phyloP scores from a whole-genome alignment of 306 rosid genomes.

The Casuarina equisetifolia region DNA sequence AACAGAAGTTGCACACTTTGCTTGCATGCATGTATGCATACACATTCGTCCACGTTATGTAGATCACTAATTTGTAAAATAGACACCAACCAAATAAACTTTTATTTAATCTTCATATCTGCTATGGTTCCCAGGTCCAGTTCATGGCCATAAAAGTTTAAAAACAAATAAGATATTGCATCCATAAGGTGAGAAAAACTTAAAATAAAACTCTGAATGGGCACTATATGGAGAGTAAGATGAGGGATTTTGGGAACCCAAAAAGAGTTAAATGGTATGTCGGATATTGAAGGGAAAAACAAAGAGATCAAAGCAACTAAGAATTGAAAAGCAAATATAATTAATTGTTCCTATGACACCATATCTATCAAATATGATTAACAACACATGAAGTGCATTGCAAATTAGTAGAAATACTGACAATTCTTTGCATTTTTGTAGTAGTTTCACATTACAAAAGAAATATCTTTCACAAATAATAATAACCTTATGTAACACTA shows the following conservation, averaged over 20 bases:
- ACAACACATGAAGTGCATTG: neutral
- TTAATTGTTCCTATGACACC: neutral
- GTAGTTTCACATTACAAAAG: slow-evolving; percentile 15
- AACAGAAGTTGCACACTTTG: neutral
- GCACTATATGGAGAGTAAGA: neutral
- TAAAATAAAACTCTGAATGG: no score
- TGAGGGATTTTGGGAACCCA: neutral
- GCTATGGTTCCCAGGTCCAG: neutral
- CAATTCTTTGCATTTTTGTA: neutral
- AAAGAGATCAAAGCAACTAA: neutral
- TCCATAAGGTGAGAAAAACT: no score
- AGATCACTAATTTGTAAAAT: neutral
- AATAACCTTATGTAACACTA: neutral
- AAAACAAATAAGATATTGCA: no score
- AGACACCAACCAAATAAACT: no score
- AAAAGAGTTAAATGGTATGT: neutral
- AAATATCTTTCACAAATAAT: neutral
- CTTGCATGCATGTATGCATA: neutral
- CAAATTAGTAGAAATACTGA: neutral
- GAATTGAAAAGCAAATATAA: neutral
- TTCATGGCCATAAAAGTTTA: neutral
- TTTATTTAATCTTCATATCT: no score
- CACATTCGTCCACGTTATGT: neutral
- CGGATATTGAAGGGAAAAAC: neutral
- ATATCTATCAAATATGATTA: neutral